Conservation (phyloP, 805 yeast species). For the Nakazawaea peltata region DNA sequence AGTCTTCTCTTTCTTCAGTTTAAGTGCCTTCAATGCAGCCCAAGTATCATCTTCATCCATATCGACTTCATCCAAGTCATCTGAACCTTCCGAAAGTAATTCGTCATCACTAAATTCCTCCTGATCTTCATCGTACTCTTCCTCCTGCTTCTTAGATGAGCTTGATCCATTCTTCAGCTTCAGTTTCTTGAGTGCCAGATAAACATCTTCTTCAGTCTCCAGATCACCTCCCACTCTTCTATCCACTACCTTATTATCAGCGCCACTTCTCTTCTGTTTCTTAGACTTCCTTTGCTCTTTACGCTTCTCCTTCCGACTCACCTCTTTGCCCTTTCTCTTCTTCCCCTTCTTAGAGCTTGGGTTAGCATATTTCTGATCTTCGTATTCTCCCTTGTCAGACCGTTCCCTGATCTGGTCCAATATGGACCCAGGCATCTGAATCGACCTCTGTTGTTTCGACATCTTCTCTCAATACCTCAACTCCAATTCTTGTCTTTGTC, state of each 20-base stretch:
- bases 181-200: constrained; percentile 32
- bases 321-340: constrained; percentile 16
- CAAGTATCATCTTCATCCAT: constrained; percentile 21
- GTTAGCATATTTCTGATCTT: constrained; percentile 21
- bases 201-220: constrained; percentile 18
- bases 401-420: constrained; percentile 31
- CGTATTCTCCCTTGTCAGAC: constrained; percentile 25
- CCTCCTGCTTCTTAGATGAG: background rate
- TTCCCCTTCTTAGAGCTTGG: constrained; percentile 15
- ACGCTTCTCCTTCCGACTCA: constrained; percentile 28
- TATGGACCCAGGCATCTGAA: constrained; percentile 33
- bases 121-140: too few relatives aligned
- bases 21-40: constrained; percentile 22
- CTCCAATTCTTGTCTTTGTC: background rate
- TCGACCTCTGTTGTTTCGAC: constrained; percentile 6
- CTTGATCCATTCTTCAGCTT: constrained; percentile 22
- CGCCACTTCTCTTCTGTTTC: constrained; percentile 18
- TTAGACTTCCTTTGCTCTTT: constrained; percentile 27
- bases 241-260: too few relatives aligned
- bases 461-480: too few relatives aligned
- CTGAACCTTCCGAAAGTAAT: background rate
- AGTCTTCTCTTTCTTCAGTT: constrained; percentile 10
- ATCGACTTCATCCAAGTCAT: background rate
- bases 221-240: too few relatives aligned
- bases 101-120: background rate